Conservation (phyloP, 768 basidiomycete genomes). For the Tubosaeta sp. region DNA sequence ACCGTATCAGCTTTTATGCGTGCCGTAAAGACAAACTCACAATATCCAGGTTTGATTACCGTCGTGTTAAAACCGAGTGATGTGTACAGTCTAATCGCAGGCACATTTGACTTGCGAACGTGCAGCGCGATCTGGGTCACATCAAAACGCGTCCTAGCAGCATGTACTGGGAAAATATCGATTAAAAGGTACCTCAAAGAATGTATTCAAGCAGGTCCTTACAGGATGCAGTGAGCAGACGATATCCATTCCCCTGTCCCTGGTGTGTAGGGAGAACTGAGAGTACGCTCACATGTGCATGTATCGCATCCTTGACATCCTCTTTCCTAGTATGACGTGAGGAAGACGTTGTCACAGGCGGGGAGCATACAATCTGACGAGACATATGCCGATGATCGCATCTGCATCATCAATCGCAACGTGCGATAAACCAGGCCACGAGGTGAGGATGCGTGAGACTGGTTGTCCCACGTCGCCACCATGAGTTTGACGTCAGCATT, state of each 20-base stretch:
- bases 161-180: background rate
- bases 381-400: conserved; percentile 6
- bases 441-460: background rate
- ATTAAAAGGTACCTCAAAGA: background rate
- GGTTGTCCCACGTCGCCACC: background rate
- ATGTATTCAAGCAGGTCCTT: background rate
- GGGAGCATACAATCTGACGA: conserved; percentile 7
- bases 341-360: background rate
- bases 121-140: conserved; percentile 6
- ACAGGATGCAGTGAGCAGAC: conserved; percentile 4
- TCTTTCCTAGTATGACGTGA: conserved; percentile 6
- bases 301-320: background rate
- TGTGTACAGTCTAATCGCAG: conserved; percentile 6
- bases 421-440: background rate
- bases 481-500: background rate
- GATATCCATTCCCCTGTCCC: conserved; percentile 4
- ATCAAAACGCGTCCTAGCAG: background rate
- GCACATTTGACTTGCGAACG: conserved; percentile 7
- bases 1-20: background rate
- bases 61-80: conserved; percentile 4
- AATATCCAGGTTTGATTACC: background rate
- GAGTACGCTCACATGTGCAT: conserved; percentile 6
- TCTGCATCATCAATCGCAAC: background rate
- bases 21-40: background rate
- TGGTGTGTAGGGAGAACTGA: conserved; percentile 6